Percentiles rank a stretch among this genome's conserved stretches.
These are phyloP conservation scores for Curvularia lunata DNA, from an alignment of 2,329 filamentous ascomycete species.

Conservation along the genomic window DNA sequence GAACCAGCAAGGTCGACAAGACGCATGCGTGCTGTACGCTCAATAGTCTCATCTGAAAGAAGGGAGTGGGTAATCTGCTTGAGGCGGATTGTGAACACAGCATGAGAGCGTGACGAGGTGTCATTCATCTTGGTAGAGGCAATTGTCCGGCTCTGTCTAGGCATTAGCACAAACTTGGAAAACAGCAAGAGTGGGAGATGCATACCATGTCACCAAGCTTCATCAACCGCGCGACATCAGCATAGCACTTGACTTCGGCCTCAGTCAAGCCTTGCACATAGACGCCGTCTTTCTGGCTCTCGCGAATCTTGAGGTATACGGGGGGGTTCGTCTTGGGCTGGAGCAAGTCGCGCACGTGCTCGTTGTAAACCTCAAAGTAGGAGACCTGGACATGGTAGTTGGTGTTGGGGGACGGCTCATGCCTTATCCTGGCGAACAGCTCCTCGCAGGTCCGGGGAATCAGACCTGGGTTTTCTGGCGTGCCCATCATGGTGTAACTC, in stretches of 20 bases:
- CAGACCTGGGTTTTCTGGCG: conserved; percentile 80
- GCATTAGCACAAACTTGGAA: conserved; percentile 14
- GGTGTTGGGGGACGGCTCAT: conserved; percentile 84
- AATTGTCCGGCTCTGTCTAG: conserved; percentile 71
- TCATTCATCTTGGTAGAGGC: conserved; percentile 99
- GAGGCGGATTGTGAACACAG: conserved; percentile 96
- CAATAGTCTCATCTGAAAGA: conserved; percentile 96
- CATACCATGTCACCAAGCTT: conserved; percentile 74
- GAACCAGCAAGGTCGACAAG: conserved; percentile 94
- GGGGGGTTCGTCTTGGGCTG: conserved; percentile 79
- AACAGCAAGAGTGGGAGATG: not conserved
- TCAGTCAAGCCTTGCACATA: conserved; percentile 98
- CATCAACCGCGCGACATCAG: conserved; percentile 90
- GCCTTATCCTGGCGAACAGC: conserved; percentile 90
- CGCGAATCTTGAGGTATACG: conserved; percentile 95
- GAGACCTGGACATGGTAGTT: conserved; percentile 97
- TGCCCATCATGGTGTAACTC: conserved; percentile 98
- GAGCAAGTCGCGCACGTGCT: conserved; percentile 93
- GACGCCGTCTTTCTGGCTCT: conserved; percentile 91
- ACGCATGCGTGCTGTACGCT: conserved; percentile 90
- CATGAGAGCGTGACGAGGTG: conserved; percentile 93
- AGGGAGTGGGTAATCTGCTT: conserved; percentile 99
- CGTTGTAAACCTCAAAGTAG: conserved; percentile 99
- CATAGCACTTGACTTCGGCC: conserved; percentile 83
- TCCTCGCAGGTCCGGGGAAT: conserved; percentile 97